Conservation (phyloP, 805 yeast genomes). For the Yamadazyma paraphyllophila region DNA sequence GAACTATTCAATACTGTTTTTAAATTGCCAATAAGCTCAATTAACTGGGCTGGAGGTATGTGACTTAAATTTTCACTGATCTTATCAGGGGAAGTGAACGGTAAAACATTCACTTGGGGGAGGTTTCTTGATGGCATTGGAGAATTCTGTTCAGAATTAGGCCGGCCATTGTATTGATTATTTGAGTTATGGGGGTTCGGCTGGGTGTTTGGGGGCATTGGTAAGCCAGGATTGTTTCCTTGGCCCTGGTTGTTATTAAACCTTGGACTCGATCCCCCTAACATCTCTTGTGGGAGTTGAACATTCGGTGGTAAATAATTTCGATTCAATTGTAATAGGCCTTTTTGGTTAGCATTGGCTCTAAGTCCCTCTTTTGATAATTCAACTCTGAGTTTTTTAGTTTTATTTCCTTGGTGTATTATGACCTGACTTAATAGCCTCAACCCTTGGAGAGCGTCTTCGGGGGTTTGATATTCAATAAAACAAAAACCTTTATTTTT, state of each 20-base stretch:
- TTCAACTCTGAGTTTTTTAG: conserved; percentile 54
- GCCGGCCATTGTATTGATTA: background rate
- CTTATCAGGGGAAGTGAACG: conserved; percentile 52
- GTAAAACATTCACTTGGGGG: conserved; percentile 47
- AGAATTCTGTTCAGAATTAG: conserved; percentile 17
- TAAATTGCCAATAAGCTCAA: conserved; percentile 65
- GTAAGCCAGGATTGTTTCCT: background rate
- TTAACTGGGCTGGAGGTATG: conserved; percentile 68
- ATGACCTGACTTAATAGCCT: conserved; percentile 43
- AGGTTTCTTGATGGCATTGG: conserved; percentile 32
- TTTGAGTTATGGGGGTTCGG: background rate
- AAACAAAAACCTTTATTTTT: conserved; percentile 68
- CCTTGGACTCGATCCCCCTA: conserved; percentile 5
- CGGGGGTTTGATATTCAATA: conserved; percentile 53
- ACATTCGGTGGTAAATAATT: conserved; percentile 55
- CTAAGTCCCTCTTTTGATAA: conserved; percentile 60
- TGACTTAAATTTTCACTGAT: conserved; percentile 60
- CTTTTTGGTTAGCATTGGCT: conserved; percentile 34
- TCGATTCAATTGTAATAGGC: conserved; percentile 44
- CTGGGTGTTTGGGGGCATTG: background rate
- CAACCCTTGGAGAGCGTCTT: conserved; percentile 53
- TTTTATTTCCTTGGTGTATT: conserved; percentile 32
- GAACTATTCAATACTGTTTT: conserved; percentile 55
- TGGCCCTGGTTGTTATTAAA: background rate
- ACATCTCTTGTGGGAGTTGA: conserved; percentile 51